Percentiles rank a stretch among this genome's conserved stretches.
Conservation (phyloP, 1,139 yeast species). For the Yamadazyma blattariae region DNA sequence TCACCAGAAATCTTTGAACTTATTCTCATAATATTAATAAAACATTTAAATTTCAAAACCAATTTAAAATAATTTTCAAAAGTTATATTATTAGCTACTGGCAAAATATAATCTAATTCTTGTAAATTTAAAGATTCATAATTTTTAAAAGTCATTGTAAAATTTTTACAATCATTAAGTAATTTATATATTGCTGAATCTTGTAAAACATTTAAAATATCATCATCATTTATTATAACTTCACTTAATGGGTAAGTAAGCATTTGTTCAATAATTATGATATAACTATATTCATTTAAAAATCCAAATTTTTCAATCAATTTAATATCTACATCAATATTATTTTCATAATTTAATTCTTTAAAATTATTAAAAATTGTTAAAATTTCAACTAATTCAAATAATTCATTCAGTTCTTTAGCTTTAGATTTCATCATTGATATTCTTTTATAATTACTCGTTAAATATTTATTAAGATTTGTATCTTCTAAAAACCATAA, state of each 20-base stretch:
- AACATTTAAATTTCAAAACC: constrained; percentile 12
- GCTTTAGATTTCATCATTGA: constrained; percentile 1
- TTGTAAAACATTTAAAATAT: constrained; percentile 3
- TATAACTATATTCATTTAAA: constrained; percentile 8
- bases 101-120: constrained; percentile 4
- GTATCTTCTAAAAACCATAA: constrained; percentile 12
- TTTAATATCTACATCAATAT: neutral
- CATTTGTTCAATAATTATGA: constrained; percentile 4
- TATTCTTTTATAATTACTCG: constrained; percentile 9
- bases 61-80: constrained; percentile 9
- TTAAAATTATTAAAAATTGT: constrained; percentile 8
- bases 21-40: constrained; percentile 13
- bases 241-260: constrained; percentile 11
- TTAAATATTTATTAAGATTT: constrained; percentile 4
- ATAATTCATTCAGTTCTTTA: constrained; percentile 5
- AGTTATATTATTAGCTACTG: neutral
- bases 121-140: constrained; percentile 2
- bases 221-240: constrained; percentile 5
- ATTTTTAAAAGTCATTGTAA: constrained; percentile 4
- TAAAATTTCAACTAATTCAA: constrained; percentile 3
- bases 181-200: constrained; percentile 3
- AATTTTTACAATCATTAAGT: constrained; percentile 3
- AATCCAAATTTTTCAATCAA: constrained; percentile 5
- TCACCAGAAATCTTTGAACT: constrained; percentile 9
- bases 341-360: neutral